Evolutionary conservation across 108 stramenopile genomes (phyloP).

Genomic region (Parmales sp.): DNA sequence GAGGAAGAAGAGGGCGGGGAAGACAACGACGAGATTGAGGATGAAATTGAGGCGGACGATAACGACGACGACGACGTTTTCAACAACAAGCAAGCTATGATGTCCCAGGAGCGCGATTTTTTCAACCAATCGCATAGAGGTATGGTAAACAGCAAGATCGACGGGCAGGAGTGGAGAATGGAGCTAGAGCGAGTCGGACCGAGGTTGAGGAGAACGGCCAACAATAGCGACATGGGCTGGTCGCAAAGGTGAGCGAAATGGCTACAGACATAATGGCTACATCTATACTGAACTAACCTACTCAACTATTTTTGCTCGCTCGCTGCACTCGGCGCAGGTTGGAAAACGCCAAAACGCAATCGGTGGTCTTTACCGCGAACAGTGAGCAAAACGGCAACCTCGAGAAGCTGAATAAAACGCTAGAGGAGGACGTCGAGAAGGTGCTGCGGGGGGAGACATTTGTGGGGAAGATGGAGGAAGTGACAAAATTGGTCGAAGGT

Average conservation of each 20-base stretch:
- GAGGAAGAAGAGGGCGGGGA: not conserved
- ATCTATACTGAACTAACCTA: not conserved
- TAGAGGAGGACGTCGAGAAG: not conserved
- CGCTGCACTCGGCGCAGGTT: not conserved
- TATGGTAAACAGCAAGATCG: not conserved
- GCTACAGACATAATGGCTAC: not conserved
- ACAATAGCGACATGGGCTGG: not conserved
- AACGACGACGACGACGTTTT: not conserved
- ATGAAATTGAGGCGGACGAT: not conserved
- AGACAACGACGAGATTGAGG: not conserved
- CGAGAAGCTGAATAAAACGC: not conserved
- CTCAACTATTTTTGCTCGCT: not conserved
- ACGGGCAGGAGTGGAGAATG: not conserved
- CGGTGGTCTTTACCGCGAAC: not conserved
- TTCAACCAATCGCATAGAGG: not conserved
- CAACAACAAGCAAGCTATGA: not conserved
- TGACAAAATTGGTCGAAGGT: not conserved
- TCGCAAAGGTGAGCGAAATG: not conserved
- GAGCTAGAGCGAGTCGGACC: conserved; percentile 5
- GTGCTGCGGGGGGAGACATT: too few species aligned
- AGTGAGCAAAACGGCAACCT: not conserved
- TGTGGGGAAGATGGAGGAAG: not conserved
- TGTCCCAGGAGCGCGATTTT: not conserved
- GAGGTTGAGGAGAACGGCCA: not conserved
- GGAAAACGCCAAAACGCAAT: not conserved